Base-by-base conservation (phyloP, 805 yeast species). In the Lipomyces orientalis region DNA sequence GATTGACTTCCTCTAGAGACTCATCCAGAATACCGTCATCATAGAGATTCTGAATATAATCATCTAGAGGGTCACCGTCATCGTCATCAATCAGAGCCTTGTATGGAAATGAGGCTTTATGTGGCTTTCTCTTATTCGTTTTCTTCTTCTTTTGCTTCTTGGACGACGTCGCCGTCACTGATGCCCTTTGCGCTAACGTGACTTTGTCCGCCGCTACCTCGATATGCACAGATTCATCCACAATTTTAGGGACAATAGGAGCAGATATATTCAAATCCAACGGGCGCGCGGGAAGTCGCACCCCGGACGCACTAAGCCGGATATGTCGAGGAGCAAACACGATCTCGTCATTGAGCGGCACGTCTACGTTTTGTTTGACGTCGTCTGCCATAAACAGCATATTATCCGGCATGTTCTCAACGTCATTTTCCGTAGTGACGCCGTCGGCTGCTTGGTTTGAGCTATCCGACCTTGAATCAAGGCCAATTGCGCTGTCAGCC, bases 1-100 rank as follows among this genome's bases (percentile, higher is more conserved):
- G 3, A 43, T n/a, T 43, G 10, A 16, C 34, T 10, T 33, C 14
- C 14, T 12, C 39, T 10, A 55, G 61, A 35, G 3, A 33, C 35
- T 52, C 61, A 8, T 63, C 52, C n/a, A 60, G 19, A 35, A 25
- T 37, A 49, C 16, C 25, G 29, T 60, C 66, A 22, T 69, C 69
- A 29, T 29, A 43, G n/a, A 69, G 51, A 34, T 71, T 71, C 37
- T 56, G 57, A 19, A 71, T 37, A 43, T 69, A 71, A 34, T 71
- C 73, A 31, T 71, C 69, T 9, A 69, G 12, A n/a, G 66, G 61
- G 16, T 54, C 61, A 8, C 16, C 61, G 14, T 66, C 63, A 8
- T 49, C 69, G 16, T 62, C 66, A 22, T 25, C 55, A 7, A 33
- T 16, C n/a, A 25, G 55, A 4, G 16, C 34, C 14, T 25, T 12